Percentiles rank a stretch among this genome's conserved stretches.
Evolutionary conservation across 108 stramenopile genomes (phyloP).

Genomic region (Skeletonema menzelii): DNA sequence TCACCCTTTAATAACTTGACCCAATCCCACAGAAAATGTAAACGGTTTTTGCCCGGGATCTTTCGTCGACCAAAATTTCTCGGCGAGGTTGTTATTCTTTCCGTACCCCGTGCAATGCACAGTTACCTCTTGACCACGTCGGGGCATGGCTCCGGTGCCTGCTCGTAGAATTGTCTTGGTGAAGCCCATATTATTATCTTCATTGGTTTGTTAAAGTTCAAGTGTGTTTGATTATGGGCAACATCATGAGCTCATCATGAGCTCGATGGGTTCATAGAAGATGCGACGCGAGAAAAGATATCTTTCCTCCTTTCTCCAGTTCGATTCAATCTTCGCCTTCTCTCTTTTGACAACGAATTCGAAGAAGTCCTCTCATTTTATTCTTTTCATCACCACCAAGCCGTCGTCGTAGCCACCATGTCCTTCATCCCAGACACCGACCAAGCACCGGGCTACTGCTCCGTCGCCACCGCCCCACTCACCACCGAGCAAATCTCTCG

Average conservation of each 20-base stretch:
- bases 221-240: no score
- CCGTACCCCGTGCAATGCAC: constrained; percentile 95
- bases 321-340: no score
- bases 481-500: constrained; percentile 4
- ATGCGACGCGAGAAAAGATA: neutral
- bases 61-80: constrained; percentile 93
- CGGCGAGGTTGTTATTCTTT: constrained; percentile 76
- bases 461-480: constrained; percentile 4
- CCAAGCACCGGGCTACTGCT: constrained; percentile 12
- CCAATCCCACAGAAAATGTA: constrained; percentile 75
- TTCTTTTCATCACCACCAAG: no score
- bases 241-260: no score
- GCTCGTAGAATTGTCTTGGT: constrained; percentile 70
- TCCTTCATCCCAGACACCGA: neutral
- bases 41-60: constrained; percentile 93
- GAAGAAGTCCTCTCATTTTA: no score
- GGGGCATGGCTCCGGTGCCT: constrained; percentile 56
- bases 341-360: no score
- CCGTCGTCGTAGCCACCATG: neutral
- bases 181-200: constrained; percentile 64
- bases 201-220: no score
- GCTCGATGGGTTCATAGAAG: no score
- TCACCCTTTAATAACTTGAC: constrained; percentile 64
- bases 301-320: neutral
- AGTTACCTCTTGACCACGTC: constrained; percentile 77